Evolutionary conservation across 352 stramenopile species (phyloP).

Genomic region (Phytophthora pini): DNA sequence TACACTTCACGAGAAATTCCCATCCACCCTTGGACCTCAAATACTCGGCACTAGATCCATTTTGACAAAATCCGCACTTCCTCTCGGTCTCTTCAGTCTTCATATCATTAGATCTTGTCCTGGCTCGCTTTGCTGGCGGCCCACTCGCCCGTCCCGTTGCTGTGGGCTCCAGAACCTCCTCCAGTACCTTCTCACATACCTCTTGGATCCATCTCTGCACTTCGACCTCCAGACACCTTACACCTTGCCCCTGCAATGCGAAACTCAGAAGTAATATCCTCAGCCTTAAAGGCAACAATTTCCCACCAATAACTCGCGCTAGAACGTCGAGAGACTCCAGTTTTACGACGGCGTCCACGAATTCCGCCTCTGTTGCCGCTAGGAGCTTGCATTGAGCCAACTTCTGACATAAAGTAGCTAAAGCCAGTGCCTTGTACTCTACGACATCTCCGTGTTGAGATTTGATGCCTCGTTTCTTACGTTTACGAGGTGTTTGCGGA

Average conservation of each 20-base stretch:
- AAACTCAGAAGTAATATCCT: constrained; percentile 42
- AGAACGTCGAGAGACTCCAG: constrained; percentile 31
- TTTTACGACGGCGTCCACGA: constrained; percentile 22
- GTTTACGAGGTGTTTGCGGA: constrained; percentile 37
- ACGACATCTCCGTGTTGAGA: constrained; percentile 13
- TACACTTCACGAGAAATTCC: constrained; percentile 32
- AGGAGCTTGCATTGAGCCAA: constrained; percentile 54
- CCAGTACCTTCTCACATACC: constrained; percentile 47
- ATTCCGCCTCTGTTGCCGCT: constrained; percentile 21
- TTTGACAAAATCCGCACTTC: constrained; percentile 35
- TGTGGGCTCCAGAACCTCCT: constrained; percentile 44
- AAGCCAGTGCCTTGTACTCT: constrained; percentile 35
- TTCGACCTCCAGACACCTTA: constrained; percentile 8
- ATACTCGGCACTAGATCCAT: constrained; percentile 21
- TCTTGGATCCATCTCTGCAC: constrained; percentile 41
- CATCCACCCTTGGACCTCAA: constrained; percentile 25
- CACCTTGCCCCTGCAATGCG: constrained; percentile 25
- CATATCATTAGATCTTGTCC: constrained; percentile 16
- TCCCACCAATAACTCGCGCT: constrained; percentile 21
- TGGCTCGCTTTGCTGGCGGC: constrained; percentile 14
- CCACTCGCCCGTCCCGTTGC: constrained; percentile 13
- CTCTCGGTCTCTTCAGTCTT: constrained; percentile 3
- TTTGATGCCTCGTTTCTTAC: constrained; percentile 23
- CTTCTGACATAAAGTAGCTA: constrained; percentile 41
- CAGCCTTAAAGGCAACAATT: constrained; percentile 35